A percentile compares a stretch with the other conserved stretches of the same genome.
These are phyloP conservation scores for Amanita phalloides DNA, from an alignment of 768 basidiomycete genomes.

Conservation along the genomic window DNA sequence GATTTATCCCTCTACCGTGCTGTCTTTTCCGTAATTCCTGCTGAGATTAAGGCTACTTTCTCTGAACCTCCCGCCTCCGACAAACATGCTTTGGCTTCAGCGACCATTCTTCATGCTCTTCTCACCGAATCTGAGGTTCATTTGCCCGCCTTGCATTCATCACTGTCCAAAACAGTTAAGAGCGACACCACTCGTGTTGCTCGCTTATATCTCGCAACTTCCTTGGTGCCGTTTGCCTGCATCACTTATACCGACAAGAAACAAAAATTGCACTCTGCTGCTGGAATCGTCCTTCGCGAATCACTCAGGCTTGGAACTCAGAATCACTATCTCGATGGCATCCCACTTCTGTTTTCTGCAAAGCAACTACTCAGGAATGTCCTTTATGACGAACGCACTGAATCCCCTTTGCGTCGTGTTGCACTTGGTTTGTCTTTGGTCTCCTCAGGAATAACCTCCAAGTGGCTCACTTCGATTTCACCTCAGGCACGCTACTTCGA, in stretches of 20 bases:
- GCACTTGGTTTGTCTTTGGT: conserved; percentile 37
- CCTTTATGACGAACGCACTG: conserved; percentile 23
- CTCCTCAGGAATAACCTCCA: not conserved
- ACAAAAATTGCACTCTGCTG: conserved; percentile 43
- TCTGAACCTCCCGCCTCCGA: conserved; percentile 30
- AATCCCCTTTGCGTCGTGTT: conserved; percentile 36
- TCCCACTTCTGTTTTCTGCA: conserved; percentile 55
- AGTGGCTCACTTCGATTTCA: not conserved
- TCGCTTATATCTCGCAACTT: conserved; percentile 71
- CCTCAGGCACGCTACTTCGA: conserved; percentile 56
- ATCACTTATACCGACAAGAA: conserved; percentile 55
- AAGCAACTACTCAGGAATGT: conserved; percentile 30
- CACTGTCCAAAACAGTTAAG: conserved; percentile 27
- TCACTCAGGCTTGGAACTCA: conserved; percentile 77
- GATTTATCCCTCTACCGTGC: conserved; percentile 58
- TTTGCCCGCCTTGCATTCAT: conserved; percentile 36
- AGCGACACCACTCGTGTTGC: conserved; percentile 30
- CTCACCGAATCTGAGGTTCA: conserved; percentile 17
- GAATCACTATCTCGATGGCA: conserved; percentile 68
- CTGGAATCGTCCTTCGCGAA: conserved; percentile 68
- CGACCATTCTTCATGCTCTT: conserved; percentile 46
- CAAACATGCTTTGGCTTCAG: conserved; percentile 41
- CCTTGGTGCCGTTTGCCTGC: conserved; percentile 59
- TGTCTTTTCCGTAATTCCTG: conserved; percentile 49
- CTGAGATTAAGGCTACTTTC: conserved; percentile 28